A percentile compares a stretch with the other conserved stretches of the same genome.
Evolutionary conservation across 371 early-diverging fungal genomes (phyloP).

Genomic region (Batrachochytrium dendrobatidis): DNA sequence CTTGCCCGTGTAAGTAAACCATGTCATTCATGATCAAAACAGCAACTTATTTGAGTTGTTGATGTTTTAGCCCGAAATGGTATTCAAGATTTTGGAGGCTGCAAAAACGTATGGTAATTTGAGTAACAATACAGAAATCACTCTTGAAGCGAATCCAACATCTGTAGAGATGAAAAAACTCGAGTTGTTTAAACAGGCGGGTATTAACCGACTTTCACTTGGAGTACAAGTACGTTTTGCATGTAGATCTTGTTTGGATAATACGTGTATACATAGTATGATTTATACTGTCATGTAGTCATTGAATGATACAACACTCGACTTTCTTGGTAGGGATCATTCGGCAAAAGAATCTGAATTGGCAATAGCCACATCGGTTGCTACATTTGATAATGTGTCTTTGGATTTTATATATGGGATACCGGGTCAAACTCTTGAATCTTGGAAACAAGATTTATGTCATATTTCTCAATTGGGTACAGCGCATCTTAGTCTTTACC

Average conservation of each 20-base stretch:
- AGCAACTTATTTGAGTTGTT: neutral
- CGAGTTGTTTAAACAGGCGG: constrained; percentile 44
- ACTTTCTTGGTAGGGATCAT: constrained; percentile 65
- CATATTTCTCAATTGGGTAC: constrained; percentile 38
- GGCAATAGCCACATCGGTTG: constrained; percentile 37
- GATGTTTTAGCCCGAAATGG: constrained; percentile 4
- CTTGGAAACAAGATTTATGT: constrained; percentile 61
- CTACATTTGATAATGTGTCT: constrained; percentile 61
- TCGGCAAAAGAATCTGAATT: constrained; percentile 44
- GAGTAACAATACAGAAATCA: constrained; percentile 21
- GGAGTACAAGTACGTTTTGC: constrained; percentile 72
- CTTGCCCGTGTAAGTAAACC: constrained; percentile 27
- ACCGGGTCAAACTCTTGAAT: constrained; percentile 55
- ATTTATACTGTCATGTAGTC: constrained; percentile 30
- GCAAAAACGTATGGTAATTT: neutral
- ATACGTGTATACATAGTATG: no score
- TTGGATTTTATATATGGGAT: constrained; percentile 84
- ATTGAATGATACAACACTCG: constrained; percentile 48
- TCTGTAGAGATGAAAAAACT: constrained; percentile 44
- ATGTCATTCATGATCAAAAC: neutral
- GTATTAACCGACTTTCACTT: constrained; percentile 72
- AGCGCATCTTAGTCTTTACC: constrained; percentile 71
- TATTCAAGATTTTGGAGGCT: constrained; percentile 5
- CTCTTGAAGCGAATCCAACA: constrained; percentile 56
- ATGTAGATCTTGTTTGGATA: neutral